Percentiles rank a stretch among this genome's conserved stretches.
phyloP scores from a whole-genome alignment of 2,329 filamentous ascomycete species.

The Venturiaceae sp. region DNA sequence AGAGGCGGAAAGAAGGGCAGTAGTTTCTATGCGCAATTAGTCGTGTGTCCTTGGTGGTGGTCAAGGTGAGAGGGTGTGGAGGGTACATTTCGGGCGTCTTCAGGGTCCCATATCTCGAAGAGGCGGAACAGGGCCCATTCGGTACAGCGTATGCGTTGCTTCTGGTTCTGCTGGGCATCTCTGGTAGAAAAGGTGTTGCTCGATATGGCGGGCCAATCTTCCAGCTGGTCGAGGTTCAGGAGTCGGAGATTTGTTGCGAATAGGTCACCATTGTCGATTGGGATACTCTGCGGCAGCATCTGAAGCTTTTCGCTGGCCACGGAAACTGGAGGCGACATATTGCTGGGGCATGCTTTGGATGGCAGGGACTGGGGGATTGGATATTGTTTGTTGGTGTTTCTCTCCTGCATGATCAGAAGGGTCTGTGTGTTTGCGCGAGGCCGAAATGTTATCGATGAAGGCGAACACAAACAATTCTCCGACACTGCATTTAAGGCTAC shows the following conservation, averaged over 20 bases:
- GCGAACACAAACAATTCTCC: no score
- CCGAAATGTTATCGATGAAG: no score
- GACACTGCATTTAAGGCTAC: no score
- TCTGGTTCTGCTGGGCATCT: slow-evolving; percentile 62
- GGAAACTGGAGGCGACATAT: slow-evolving; percentile 11
- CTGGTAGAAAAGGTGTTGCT: slow-evolving; percentile 58
- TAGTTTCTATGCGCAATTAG: slow-evolving; percentile 53
- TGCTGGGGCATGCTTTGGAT: background rate
- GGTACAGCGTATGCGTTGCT: slow-evolving; percentile 68
- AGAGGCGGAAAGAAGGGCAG: slow-evolving; percentile 83
- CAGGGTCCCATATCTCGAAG: slow-evolving; percentile 73
- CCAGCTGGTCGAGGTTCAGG: slow-evolving; percentile 63
- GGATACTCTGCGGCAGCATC: background rate
- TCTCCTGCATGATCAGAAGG: background rate
- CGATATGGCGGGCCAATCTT: slow-evolving; percentile 74
- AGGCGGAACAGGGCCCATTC: slow-evolving; percentile 91
- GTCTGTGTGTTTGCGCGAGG: no score
- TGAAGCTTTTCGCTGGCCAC: background rate
- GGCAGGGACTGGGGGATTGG: background rate
- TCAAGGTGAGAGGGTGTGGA: background rate
- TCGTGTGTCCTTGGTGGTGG: background rate
- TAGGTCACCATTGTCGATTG: slow-evolving; percentile 43
- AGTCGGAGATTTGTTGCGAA: slow-evolving; percentile 80
- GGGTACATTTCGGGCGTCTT: slow-evolving; percentile 67
- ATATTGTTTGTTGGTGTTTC: slow-evolving; percentile 1